Conservation (phyloP, 129 eudicot genomes). For the Mikania micrantha region DNA sequence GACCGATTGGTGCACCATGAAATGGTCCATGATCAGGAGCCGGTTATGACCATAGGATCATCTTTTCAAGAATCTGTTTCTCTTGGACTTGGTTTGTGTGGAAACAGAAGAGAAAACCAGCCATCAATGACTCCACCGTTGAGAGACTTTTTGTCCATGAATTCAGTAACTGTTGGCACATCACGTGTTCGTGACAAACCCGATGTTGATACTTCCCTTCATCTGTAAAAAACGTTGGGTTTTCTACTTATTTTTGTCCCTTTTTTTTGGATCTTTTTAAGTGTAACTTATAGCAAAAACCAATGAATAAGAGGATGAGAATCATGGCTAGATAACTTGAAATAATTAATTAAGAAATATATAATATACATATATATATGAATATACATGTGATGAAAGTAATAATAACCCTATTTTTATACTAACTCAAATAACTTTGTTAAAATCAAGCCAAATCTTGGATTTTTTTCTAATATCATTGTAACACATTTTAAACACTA, state of each 20-base stretch:
- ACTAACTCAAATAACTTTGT: too few relatives aligned
- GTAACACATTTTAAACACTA: too few relatives aligned
- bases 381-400: too few relatives aligned
- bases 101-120: constrained; percentile 14
- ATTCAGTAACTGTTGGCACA: constrained; percentile 20
- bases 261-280: constrained; percentile 13
- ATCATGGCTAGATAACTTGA: background rate
- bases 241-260: background rate
- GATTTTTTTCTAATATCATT: too few relatives aligned
- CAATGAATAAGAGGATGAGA: constrained; percentile 2
- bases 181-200: constrained; percentile 17
- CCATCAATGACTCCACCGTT: constrained; percentile 18
- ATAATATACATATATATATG: background rate
- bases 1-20: constrained; percentile 16
- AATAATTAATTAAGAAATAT: background rate
- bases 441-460: too few relatives aligned
- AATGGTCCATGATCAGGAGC: background rate
- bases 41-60: constrained; percentile 4
- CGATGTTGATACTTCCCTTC: constrained; percentile 62
- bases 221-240: constrained; percentile 31
- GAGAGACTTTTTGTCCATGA: constrained; percentile 28
- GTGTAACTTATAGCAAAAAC: constrained; percentile 27
- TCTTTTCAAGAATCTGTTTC: constrained; percentile 41
- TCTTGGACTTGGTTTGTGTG: constrained; percentile 41
- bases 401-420: too few relatives aligned